These are phyloP conservation scores for Epichloe coenophiala DNA, from an alignment of 2,329 filamentous ascomycete genomes.

Conservation along the genomic window DNA sequence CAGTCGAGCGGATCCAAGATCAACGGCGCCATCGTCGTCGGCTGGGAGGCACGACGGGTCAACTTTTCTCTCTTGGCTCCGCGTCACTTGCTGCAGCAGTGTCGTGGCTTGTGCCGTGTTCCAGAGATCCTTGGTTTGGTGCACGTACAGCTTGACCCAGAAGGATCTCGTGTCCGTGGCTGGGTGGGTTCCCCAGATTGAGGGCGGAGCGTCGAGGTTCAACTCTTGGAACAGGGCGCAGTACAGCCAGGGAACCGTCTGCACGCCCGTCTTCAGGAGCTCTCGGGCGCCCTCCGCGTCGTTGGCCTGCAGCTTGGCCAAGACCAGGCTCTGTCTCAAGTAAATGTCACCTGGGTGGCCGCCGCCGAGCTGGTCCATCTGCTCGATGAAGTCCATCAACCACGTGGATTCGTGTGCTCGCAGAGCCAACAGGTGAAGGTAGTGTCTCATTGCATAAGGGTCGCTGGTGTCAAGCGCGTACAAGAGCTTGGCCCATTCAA, in stretches of 20 bases:
- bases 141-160: conserved; percentile 62
- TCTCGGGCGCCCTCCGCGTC: conserved; percentile 52
- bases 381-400: conserved; percentile 55
- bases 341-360: conserved; percentile 41
- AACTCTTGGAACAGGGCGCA: conserved; percentile 67
- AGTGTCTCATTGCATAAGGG: conserved; percentile 68
- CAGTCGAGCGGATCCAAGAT: conserved; percentile 53
- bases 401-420: conserved; percentile 64
- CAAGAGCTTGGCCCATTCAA: conserved; percentile 86
- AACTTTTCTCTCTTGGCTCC: conserved; percentile 34
- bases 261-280: conserved; percentile 54
- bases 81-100: conserved; percentile 57
- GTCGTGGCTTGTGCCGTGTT: conserved; percentile 58
- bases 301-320: conserved; percentile 62
- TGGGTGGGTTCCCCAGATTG: conserved; percentile 68
- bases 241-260: conserved; percentile 72
- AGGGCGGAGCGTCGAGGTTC: conserved; percentile 61
- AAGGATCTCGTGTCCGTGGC: conserved; percentile 49
- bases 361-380: conserved; percentile 20
- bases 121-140: conserved; percentile 72
- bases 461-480: conserved; percentile 63
- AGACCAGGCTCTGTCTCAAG: conserved; percentile 59
- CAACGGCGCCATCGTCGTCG: conserved; percentile 27
- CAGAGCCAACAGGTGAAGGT: conserved; percentile 76
- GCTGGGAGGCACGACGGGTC: conserved; percentile 24